Conservation (phyloP, 1,139 yeast species). For the Nakaseomyces sp. region DNA sequence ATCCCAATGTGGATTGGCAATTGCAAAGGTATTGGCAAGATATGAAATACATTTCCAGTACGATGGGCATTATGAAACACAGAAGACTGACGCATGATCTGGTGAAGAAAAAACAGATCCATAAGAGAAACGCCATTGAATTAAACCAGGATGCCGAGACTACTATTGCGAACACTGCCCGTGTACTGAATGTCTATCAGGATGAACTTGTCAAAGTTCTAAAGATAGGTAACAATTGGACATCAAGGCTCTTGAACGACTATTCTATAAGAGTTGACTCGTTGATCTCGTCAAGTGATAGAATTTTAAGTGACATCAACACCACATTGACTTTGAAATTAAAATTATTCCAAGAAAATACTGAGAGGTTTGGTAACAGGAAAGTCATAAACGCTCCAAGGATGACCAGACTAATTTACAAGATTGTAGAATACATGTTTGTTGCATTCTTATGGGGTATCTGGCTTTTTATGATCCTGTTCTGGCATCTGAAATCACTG, state of each 20-base stretch:
- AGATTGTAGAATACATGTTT: conserved; percentile 44
- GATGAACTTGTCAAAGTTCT: conserved; percentile 19
- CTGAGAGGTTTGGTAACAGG: conserved; percentile 45
- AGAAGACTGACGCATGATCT: conserved; percentile 22
- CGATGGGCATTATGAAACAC: conserved; percentile 22
- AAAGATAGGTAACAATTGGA: conserved; percentile 24
- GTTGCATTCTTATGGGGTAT: conserved; percentile 55
- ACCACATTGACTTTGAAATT: conserved; percentile 69
- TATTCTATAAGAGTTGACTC: conserved; percentile 40
- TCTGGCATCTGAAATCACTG: conserved; percentile 36
- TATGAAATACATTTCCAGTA: conserved; percentile 20
- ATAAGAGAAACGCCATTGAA: conserved; percentile 13
- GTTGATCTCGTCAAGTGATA: conserved; percentile 59
- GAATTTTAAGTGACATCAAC: conserved; percentile 73
- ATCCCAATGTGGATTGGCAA: conserved; percentile 16
- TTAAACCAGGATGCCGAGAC: conserved; percentile 15
- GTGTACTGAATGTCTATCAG: conserved; percentile 18
- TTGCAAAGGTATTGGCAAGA: conserved; percentile 23
- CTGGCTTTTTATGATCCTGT: conserved; percentile 62
- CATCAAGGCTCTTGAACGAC: conserved; percentile 25
- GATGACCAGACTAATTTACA: conserved; percentile 36
- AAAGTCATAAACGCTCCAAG: conserved; percentile 29
- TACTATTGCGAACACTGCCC: conserved; percentile 15
- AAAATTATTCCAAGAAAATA: conserved; percentile 58
- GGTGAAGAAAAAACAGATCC: conserved; percentile 18